Conservation (phyloP, 352 stramenopile species). For the Globisporangium nunn region DNA sequence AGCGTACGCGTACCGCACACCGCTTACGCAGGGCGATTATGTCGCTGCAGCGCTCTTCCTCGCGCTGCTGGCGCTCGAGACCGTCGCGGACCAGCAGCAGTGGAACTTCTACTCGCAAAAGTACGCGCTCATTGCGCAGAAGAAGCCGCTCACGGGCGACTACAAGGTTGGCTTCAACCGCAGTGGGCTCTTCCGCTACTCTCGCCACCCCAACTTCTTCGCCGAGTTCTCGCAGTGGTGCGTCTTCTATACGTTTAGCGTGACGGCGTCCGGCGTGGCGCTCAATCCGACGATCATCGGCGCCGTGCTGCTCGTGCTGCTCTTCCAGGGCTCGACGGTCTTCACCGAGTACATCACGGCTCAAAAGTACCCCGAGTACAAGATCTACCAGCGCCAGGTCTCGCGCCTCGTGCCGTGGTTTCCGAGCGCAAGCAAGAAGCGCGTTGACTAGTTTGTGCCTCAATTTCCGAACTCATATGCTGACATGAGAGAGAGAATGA, state of each 20-base stretch:
- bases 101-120: conserved; percentile 89
- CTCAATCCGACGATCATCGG: conserved; percentile 79
- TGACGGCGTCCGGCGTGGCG: conserved; percentile 36
- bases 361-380: conserved; percentile 88
- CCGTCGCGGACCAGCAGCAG: conserved; percentile 89
- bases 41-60: conserved; percentile 65
- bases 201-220: conserved; percentile 93
- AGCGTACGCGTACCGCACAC: conserved; percentile 36
- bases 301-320: conserved; percentile 68
- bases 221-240: conserved; percentile 89
- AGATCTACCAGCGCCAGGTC: conserved; percentile 72
- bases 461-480: neutral
- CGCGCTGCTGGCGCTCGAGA: conserved; percentile 69
- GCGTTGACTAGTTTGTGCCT: neutral
- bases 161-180: conserved; percentile 75
- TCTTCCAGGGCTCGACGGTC: conserved; percentile 87
- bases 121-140: conserved; percentile 46
- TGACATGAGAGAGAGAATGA: neutral
- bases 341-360: conserved; percentile 89
- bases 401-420: conserved; percentile 61
- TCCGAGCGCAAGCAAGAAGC: conserved; percentile 14
- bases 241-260: conserved; percentile 86
- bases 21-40: conserved; percentile 62
- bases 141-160: conserved; percentile 54
- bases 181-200: conserved; percentile 87